Conservation (phyloP, 495 filamentous ascomycete genomes). For the Neurospora discreta region DNA sequence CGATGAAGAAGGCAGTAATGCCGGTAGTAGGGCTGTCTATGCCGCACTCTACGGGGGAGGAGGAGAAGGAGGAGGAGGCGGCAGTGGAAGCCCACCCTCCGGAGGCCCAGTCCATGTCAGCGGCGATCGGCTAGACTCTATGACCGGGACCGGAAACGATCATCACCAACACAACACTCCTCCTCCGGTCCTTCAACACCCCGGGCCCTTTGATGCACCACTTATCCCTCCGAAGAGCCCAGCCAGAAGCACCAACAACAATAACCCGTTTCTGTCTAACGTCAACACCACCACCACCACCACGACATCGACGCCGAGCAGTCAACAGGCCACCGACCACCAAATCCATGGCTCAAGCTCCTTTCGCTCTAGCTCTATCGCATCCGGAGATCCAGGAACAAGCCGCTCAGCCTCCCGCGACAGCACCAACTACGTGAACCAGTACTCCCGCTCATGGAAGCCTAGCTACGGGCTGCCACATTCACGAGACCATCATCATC, state of each 20-base stretch:
- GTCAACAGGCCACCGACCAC: not conserved
- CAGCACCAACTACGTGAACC: not conserved
- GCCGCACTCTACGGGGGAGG: not conserved
- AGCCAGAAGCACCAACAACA: not conserved
- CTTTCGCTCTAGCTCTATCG: not conserved
- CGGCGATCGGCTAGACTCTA: not conserved
- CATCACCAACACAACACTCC: not conserved
- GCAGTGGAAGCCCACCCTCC: not conserved
- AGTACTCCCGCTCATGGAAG: not conserved
- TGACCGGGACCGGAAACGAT: not conserved
- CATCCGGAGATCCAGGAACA: not conserved
- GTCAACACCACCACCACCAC: not conserved
- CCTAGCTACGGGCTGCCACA: not conserved
- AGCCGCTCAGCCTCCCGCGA: not conserved
- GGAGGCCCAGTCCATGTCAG: not conserved
- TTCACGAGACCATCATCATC: not conserved
- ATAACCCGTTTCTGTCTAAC: not conserved
- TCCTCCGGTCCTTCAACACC: not conserved
- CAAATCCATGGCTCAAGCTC: not conserved
- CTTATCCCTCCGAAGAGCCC: not conserved
- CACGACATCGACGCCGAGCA: not conserved
- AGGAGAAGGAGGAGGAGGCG: too few species aligned
- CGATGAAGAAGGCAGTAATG: not conserved
- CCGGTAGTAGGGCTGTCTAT: not conserved
- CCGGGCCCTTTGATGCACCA: not conserved